Evolutionary conservation across 208 protist species (phyloP), one percentile per base, ranked within the genome.

Genomic region (Porcisia hertigi): DNA sequence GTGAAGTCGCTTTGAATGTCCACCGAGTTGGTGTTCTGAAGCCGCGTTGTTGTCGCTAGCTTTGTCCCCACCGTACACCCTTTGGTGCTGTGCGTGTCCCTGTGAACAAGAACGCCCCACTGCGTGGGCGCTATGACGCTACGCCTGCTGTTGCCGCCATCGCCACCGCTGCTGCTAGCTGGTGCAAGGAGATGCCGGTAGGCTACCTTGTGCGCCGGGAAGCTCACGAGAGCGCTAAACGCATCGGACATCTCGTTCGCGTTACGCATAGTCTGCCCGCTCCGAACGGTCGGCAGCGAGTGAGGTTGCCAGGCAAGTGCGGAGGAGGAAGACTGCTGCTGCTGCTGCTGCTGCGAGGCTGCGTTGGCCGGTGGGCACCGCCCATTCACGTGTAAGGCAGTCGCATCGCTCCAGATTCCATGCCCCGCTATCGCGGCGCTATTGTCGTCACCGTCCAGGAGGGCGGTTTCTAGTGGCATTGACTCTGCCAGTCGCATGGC

Each of bases 1-100:
- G 60, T 77, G 39, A 74, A 81, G 71, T 81, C 71, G 1, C 34
- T 41, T 52, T 81, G 54, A n/a, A 92, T 64, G 73, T 89, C 82
- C 47, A 80, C 81, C 25, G 79, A 77, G 54, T 62, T 45, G 53
- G 47, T 20, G 34, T 55, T 23, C 12, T 25, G 54, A n/a, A 55
- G 60, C 65, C 8, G 59, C 71, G 30, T 34, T 30, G 47, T 64
- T 54, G 49, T n/a, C 1, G 11, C 34, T 23, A n/a, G 41, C 59
- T 12, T 23, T 43, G 59, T 36, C 36, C 16, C 45, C 16, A 16
- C 59, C 18, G 14, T 16, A 45, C 1, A 2, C 25, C 18, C 25
- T 30, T 20, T 53, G 55, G 3, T 57, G 16, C 36, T 45, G 41
- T 57, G 63, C 16, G 76, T 18, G 54, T 75, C 62, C 18, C 30